These are phyloP conservation scores for Globisporangium emineosum DNA, from an alignment of 352 stramenopile species.

Conservation along the genomic window DNA sequence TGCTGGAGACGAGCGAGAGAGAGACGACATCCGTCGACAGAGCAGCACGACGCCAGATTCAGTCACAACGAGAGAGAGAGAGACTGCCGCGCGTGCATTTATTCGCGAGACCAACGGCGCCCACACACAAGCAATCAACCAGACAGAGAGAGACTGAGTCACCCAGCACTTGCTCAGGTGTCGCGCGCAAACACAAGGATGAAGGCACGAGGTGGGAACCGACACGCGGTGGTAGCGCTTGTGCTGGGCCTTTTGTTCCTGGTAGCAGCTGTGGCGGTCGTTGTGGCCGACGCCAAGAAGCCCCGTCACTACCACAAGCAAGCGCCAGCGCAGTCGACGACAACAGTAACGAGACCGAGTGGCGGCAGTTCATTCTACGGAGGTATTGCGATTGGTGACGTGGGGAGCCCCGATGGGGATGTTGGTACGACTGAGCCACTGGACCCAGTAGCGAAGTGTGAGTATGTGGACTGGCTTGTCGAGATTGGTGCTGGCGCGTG, in stretches of 20 bases:
- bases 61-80: too few relatives aligned
- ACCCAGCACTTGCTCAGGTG: too few relatives aligned
- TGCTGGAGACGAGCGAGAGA: neutral
- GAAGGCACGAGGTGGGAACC: neutral
- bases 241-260: neutral
- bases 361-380: neutral
- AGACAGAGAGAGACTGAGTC: neutral
- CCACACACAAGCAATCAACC: too few relatives aligned
- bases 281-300: neutral
- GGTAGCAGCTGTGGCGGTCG: neutral
- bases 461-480: neutral
- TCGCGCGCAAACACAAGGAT: neutral
- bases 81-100: too few relatives aligned
- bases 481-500: neutral
- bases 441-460: neutral
- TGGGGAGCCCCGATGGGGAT: neutral
- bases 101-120: too few relatives aligned
- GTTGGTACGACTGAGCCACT: neutral
- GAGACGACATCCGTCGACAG: too few relatives aligned
- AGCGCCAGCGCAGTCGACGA: neutral
- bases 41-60: too few relatives aligned
- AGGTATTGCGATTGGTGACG: neutral
- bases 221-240: neutral
- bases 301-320: neutral
- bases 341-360: neutral